Evolutionary conservation across 495 filamentous ascomycete genomes (phyloP).

Genomic region (Lophiotrema nucula): DNA sequence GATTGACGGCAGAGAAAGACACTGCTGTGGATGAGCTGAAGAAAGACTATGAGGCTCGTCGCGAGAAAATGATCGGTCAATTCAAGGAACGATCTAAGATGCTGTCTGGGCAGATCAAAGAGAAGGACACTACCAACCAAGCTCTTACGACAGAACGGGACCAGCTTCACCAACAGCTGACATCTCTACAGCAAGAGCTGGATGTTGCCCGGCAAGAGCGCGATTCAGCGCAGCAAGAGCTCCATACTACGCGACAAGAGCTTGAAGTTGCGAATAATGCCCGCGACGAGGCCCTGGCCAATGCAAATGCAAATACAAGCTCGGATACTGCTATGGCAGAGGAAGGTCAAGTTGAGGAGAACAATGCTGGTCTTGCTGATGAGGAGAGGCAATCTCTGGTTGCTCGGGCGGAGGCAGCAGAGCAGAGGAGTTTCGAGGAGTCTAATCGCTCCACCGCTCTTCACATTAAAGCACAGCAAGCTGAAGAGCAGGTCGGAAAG

Average conservation of each 20-base stretch:
- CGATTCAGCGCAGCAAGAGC: slow-evolving; percentile 47
- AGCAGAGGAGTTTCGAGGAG: slow-evolving; percentile 47
- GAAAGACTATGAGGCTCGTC: slow-evolving; percentile 45
- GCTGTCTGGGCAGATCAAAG: slow-evolving; percentile 43
- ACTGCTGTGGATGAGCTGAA: slow-evolving; percentile 12
- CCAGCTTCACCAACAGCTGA: slow-evolving; percentile 40
- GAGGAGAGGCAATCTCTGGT: slow-evolving; percentile 36
- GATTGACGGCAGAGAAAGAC: slow-evolving; percentile 53
- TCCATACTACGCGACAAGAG: slow-evolving; percentile 25
- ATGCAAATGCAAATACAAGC: slow-evolving; percentile 4
- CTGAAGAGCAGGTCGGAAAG: slow-evolving; percentile 39
- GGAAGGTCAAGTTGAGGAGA: slow-evolving; percentile 41
- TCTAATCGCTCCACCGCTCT: slow-evolving; percentile 38
- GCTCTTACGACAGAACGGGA: slow-evolving; percentile 51
- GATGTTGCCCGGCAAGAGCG: slow-evolving; percentile 39
- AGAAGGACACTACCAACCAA: slow-evolving; percentile 49
- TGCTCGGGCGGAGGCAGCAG: slow-evolving; percentile 43
- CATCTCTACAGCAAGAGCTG: slow-evolving; percentile 48
- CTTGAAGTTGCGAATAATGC: slow-evolving; percentile 17
- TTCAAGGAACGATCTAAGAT: background rate
- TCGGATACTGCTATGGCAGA: slow-evolving; percentile 32
- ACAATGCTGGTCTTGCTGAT: slow-evolving; percentile 11
- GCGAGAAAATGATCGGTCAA: slow-evolving; percentile 22
- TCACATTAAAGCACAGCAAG: slow-evolving; percentile 22
- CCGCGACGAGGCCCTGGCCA: slow-evolving; percentile 31